Conservation (phyloP, 139 green algal species). For the Astrephomene gubernaculifera region DNA sequence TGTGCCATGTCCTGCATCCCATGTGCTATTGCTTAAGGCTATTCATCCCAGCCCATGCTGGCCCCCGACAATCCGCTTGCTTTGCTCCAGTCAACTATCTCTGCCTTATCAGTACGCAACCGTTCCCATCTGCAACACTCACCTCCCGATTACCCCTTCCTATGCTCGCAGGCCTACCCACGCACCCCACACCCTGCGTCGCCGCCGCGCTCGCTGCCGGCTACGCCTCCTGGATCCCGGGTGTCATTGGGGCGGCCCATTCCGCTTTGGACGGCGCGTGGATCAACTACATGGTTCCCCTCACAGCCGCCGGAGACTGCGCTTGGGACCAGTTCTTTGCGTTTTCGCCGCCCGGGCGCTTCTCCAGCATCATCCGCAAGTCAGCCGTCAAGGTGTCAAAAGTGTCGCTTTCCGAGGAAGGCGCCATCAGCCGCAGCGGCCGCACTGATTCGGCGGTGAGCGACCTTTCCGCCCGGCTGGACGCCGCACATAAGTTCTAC, state of each 20-base stretch:
- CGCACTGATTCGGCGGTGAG: too few relatives aligned
- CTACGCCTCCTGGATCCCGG: not conserved
- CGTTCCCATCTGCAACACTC: not conserved
- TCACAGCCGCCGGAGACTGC: not conserved
- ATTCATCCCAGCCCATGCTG: not conserved
- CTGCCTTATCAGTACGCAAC: not conserved
- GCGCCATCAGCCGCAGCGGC: too few relatives aligned
- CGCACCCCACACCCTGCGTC: not conserved
- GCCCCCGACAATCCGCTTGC: not conserved
- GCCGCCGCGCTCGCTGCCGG: not conserved
- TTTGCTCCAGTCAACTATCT: not conserved
- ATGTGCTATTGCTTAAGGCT: not conserved
- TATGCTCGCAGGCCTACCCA: not conserved
- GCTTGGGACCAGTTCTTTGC: not conserved
- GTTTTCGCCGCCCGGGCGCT: too few relatives aligned
- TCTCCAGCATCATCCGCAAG: too few relatives aligned
- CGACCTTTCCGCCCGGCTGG: too few relatives aligned
- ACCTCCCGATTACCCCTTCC: not conserved
- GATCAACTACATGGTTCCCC: not conserved
- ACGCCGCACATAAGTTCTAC: too few relatives aligned
- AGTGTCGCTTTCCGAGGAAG: too few relatives aligned
- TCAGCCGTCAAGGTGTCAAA: too few relatives aligned
- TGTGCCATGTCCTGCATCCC: not conserved
- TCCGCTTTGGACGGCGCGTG: not conserved
- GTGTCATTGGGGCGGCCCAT: not conserved